These are phyloP conservation scores for Priceomyces fermenticarens DNA, from an alignment of 805 yeast species.

Conservation along the genomic window DNA sequence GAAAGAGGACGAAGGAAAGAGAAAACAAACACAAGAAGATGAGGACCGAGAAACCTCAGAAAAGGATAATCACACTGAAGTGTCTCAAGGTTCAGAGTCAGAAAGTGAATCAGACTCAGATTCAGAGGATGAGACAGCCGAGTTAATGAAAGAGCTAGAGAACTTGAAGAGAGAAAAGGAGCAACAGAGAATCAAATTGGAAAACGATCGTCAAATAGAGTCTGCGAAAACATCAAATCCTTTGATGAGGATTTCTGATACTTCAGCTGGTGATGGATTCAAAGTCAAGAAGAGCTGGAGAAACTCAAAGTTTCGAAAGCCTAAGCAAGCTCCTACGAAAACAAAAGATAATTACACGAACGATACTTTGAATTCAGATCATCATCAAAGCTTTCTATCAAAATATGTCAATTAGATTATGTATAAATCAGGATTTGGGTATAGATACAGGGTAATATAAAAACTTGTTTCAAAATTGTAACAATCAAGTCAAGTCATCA, in stretches of 20 bases:
- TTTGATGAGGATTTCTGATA: slow-evolving; percentile 6
- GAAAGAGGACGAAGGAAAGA: neutral
- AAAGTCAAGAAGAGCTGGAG: slow-evolving; percentile 30
- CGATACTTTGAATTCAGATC: slow-evolving; percentile 31
- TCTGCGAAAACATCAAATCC: slow-evolving; percentile 11
- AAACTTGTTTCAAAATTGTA: no score
- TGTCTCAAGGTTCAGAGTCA: slow-evolving; percentile 11
- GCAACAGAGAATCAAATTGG: slow-evolving; percentile 9
- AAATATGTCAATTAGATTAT: slow-evolving; percentile 26
- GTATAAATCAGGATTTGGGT: neutral
- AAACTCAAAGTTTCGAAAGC: slow-evolving; percentile 18
- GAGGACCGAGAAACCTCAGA: neutral
- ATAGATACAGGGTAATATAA: no score
- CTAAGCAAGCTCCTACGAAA: slow-evolving; percentile 2
- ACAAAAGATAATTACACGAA: slow-evolving; percentile 21
- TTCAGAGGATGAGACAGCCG: slow-evolving; percentile 16
- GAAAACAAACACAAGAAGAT: slow-evolving; percentile 3
- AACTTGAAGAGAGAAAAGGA: slow-evolving; percentile 15
- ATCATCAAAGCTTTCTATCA: slow-evolving; percentile 32
- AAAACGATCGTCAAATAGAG: slow-evolving; percentile 3
- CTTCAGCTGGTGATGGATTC: slow-evolving; percentile 8
- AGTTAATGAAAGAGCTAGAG: slow-evolving; percentile 15
- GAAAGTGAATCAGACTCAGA: slow-evolving; percentile 6
- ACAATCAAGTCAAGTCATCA: slow-evolving; percentile 23
- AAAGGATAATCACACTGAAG: slow-evolving; percentile 8